phyloP scores from a whole-genome alignment of 1,284 basidiomycete species.

The Sutorius eximius region DNA sequence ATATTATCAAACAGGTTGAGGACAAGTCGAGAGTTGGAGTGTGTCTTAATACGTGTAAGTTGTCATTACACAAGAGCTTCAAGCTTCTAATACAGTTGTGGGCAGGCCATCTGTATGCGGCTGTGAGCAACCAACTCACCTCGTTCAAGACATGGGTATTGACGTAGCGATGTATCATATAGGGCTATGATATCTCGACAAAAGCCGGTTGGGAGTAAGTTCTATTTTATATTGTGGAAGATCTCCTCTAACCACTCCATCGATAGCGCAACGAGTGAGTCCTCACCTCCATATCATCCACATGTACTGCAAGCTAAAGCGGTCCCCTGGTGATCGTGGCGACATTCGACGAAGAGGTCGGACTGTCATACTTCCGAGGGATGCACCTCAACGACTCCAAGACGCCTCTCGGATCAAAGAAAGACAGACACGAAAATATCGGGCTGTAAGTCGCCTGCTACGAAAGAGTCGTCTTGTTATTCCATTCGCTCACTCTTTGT shows the following conservation, averaged over 20 bases:
- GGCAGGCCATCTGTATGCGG: slow-evolving; percentile 77
- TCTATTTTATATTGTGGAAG: not conserved
- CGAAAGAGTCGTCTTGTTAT: not conserved
- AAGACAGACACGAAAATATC: slow-evolving; percentile 84
- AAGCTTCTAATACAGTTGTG: not conserved
- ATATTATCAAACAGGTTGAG: slow-evolving; percentile 69
- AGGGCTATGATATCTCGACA: slow-evolving; percentile 82
- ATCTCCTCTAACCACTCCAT: slow-evolving; percentile 8
- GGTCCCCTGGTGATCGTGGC: slow-evolving; percentile 42
- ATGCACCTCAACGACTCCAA: slow-evolving; percentile 90
- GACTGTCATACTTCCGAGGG: slow-evolving; percentile 70
- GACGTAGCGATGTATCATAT: not conserved
- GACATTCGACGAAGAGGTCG: slow-evolving; percentile 67
- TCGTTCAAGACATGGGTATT: not conserved
- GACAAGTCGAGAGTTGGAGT: slow-evolving; percentile 79
- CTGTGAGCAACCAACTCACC: slow-evolving; percentile 43
- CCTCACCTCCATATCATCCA: not conserved
- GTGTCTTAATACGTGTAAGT: slow-evolving; percentile 82
- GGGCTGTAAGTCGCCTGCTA: slow-evolving; percentile 52
- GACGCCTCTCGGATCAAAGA: slow-evolving; percentile 58
- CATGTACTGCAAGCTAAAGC: not conserved
- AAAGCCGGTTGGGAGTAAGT: slow-evolving; percentile 64
- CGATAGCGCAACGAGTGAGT: slow-evolving; percentile 26
- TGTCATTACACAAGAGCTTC: not conserved
- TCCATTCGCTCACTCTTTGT: not conserved